phyloP scores from a whole-genome alignment of 169 alveolate genomes.

The Cryptosporidium meleagridis region DNA sequence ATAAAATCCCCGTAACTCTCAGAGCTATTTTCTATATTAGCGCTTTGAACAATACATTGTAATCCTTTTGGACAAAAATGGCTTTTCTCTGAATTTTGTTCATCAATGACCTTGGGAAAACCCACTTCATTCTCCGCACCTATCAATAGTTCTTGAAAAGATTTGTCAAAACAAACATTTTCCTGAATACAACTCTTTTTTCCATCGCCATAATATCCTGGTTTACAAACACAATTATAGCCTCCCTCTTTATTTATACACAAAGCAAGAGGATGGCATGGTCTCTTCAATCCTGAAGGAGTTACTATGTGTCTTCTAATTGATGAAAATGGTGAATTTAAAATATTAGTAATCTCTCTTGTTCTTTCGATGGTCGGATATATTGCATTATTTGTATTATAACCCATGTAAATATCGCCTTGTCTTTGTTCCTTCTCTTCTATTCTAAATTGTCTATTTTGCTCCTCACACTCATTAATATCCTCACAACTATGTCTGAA shows the following conservation, averaged over 20 bases:
- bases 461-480: conserved; percentile 56
- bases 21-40: not conserved
- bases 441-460: conserved; percentile 29
- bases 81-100: not conserved
- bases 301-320: conserved; percentile 53
- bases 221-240: conserved; percentile 78
- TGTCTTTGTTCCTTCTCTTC: conserved; percentile 48
- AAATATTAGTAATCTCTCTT: conserved; percentile 26
- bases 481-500: conserved; percentile 72
- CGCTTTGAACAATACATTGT: conserved; percentile 11
- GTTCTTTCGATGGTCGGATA: conserved; percentile 66
- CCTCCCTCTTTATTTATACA: conserved; percentile 80
- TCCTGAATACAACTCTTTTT: conserved; percentile 53
- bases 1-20: not conserved
- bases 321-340: conserved; percentile 68
- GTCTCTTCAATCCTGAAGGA: conserved; percentile 54
- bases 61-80: conserved; percentile 27
- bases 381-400: conserved; percentile 52
- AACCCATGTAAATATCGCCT: conserved; percentile 65
- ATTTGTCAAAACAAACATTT: conserved; percentile 6
- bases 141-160: not conserved
- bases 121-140: not conserved
- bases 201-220: conserved; percentile 79
- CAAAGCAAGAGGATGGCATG: conserved; percentile 78
- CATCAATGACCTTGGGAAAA: not conserved